Evolutionary conservation across 352 stramenopile species (phyloP), one percentile per base, ranked within the genome.

Genomic region (Phytophthora hybrid): DNA sequence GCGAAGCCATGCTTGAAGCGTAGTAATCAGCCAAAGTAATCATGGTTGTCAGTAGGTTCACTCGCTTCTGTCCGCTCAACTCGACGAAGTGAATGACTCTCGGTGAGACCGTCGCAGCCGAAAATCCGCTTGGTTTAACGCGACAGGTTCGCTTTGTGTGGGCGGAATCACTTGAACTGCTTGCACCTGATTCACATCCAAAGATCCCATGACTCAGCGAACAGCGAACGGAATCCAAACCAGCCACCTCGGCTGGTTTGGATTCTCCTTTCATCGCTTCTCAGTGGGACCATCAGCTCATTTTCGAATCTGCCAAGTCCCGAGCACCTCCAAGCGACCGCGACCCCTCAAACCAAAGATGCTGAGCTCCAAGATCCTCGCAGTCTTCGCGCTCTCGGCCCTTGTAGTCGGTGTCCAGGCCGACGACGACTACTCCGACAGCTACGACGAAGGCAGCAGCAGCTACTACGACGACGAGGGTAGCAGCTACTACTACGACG

Each of bases 361-460:
- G 69, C 39, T 76, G 57, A 72, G 55, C 54, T 32, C 63, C 69
- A 73, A 72, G 55, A 68, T 71, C 63, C 46, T 76, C 69, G 47
- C 46, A 6, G 5, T 54, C 63, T 68, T 29, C 49, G 47, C 56
- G 18, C 23, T 72, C 16, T 56, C 69, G 69, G 72, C 63, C 19
- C 31, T 72, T 63, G 69, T 63, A 7, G 41, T 44, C 11, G 14
- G 11, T 14, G 37, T 14, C 37, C 37, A 44, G 6, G 37, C 51
- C 21, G 46, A 47, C 18, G 69, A 62, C 62, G 56, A 76, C 2
- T 65, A 71, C 37, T 16, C 39, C 37, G 26, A 59, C 16, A 62
- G 63, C 46, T 62, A 54, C 44, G 57, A 49, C 39, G 54, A 54
- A 53, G 63, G 69, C 11, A 14, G 23, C 2, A 26, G 23, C 23